A percentile compares a stretch with the other conserved stretches of the same genome.
Evolutionary conservation across 1,284 basidiomycete genomes (phyloP).

Genomic region (Cerrena zonata): DNA sequence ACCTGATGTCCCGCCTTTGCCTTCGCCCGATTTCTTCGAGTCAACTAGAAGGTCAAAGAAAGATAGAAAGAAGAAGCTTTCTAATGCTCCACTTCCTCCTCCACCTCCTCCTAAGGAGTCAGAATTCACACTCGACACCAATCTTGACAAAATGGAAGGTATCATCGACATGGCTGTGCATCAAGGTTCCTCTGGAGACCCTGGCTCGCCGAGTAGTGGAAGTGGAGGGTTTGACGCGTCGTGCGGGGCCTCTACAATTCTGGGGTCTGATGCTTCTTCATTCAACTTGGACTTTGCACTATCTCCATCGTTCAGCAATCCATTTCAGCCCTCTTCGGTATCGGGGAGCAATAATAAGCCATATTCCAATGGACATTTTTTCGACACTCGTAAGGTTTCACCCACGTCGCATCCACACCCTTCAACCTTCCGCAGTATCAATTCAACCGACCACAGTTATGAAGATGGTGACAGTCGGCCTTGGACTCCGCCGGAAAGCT

Average conservation of each 20-base stretch:
- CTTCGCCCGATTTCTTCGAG: slow-evolving; percentile 30
- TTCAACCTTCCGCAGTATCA: too few species aligned
- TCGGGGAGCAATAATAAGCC: slow-evolving; percentile 23
- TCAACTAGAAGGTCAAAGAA: slow-evolving; percentile 22
- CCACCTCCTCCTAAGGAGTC: slow-evolving; percentile 15
- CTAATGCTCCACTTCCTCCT: slow-evolving; percentile 16
- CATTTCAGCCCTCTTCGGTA: slow-evolving; percentile 39
- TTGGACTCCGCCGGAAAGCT: slow-evolving; percentile 56
- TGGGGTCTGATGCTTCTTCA: slow-evolving; percentile 23
- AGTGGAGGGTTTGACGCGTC: slow-evolving; percentile 32
- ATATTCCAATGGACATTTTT: slow-evolving; percentile 9
- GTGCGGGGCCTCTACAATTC: slow-evolving; percentile 18
- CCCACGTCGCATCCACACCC: slow-evolving; percentile 37
- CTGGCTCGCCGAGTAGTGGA: slow-evolving; percentile 38
- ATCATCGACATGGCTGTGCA: slow-evolving; percentile 58
- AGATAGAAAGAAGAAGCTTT: slow-evolving; percentile 21
- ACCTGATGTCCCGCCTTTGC: slow-evolving; percentile 18
- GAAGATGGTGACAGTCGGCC: slow-evolving; percentile 25
- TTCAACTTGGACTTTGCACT: slow-evolving; percentile 13
- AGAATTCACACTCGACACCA: slow-evolving; percentile 61
- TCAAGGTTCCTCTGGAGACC: slow-evolving; percentile 21
- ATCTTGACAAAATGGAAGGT: slow-evolving; percentile 79
- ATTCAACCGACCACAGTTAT: not conserved
- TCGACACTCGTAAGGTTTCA: slow-evolving; percentile 39
- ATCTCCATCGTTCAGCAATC: slow-evolving; percentile 22